Evolutionary conservation across 495 filamentous ascomycete species (phyloP), one percentile per base, ranked within the genome.

Genomic region (Daldinia vernicosa): DNA sequence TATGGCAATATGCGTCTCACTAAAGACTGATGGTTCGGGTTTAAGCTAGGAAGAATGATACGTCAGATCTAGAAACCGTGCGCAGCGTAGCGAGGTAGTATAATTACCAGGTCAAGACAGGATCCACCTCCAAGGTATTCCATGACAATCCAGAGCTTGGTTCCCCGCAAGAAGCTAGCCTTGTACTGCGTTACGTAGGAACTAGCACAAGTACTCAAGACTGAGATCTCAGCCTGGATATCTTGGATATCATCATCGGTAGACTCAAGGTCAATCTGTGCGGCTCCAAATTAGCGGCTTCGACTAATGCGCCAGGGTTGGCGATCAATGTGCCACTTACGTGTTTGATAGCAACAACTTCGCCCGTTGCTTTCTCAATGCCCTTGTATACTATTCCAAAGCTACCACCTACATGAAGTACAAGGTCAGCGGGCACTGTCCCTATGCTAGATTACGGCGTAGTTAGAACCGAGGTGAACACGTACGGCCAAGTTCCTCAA

Each of bases 71-170:
- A 26, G 55, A 56, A 32, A 39, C 39, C 33, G 22, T 11, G 32
- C 19, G 43, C 51, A 1, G 35, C 52, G 35, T 24, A 39, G 24
- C 24, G 59, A 51, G 35, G 59, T 66, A 58, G 59, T 66, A 58
- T 55, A 59, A 30, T 63, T 87, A 95, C 94, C 84, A 98, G 76
- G 79, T 98, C 95, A 37, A 97, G 84, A 79, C 95, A 97, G 14
- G 94, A 97, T 40, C 95, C 95, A 61, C 95, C 95, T 0, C 94
- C 94, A 33, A 97, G 84, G 76, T 91, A 99, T 81, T 99, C 95
- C 95, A 99, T 99, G 55, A 99, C 93, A 75, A 99, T 99, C 95
- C 95, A 99, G 80, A 99, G 82, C 80, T 99, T 97, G 72, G 93
- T 91, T 30, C 95, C 95, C 72, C 93, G 90, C 19, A 98, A 84